Percentiles rank a stretch among this genome's conserved stretches.
These are phyloP conservation scores for Suillus plorans DNA, from an alignment of 768 basidiomycete species.

Conservation along the genomic window DNA sequence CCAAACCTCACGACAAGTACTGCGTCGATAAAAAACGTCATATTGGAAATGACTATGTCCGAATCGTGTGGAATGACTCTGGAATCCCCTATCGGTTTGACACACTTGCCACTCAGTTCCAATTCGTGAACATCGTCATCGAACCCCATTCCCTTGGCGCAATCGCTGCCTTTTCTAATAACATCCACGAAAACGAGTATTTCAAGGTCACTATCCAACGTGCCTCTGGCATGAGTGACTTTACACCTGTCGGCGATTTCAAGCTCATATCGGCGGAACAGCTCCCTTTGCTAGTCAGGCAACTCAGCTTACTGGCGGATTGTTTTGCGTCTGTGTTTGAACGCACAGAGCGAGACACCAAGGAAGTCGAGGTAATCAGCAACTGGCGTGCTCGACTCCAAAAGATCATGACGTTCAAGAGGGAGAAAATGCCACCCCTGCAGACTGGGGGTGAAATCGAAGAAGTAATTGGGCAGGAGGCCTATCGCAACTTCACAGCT, in stretches of 20 bases:
- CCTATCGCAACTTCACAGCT: slow-evolving; percentile 58
- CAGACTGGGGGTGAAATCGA: slow-evolving; percentile 29
- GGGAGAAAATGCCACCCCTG: slow-evolving; percentile 16
- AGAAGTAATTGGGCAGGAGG: slow-evolving; percentile 53
- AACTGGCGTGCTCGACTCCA: slow-evolving; percentile 86
- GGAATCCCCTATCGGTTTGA: slow-evolving; percentile 88
- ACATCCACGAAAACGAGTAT: slow-evolving; percentile 87
- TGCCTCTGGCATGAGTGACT: slow-evolving; percentile 89
- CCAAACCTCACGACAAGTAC: slow-evolving; percentile 60
- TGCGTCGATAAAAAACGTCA: slow-evolving; percentile 89
- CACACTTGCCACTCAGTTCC: slow-evolving; percentile 90
- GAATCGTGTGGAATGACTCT: slow-evolving; percentile 98
- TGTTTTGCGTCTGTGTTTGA: slow-evolving; percentile 88
- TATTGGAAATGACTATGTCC: slow-evolving; percentile 95
- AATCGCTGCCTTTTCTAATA: slow-evolving; percentile 83
- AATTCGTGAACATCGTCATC: slow-evolving; percentile 96
- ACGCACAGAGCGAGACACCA: slow-evolving; percentile 68
- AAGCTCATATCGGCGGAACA: slow-evolving; percentile 91
- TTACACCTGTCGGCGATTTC: slow-evolving; percentile 89
- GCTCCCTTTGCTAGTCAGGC: slow-evolving; percentile 84
- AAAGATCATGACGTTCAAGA: slow-evolving; percentile 68
- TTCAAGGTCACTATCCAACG: slow-evolving; percentile 94
- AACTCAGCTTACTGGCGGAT: slow-evolving; percentile 83
- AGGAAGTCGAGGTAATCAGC: slow-evolving; percentile 75
- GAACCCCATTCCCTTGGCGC: slow-evolving; percentile 88